Conservation (phyloP, 164 flowering plant genomes). For the Annona cherimola region DNA sequence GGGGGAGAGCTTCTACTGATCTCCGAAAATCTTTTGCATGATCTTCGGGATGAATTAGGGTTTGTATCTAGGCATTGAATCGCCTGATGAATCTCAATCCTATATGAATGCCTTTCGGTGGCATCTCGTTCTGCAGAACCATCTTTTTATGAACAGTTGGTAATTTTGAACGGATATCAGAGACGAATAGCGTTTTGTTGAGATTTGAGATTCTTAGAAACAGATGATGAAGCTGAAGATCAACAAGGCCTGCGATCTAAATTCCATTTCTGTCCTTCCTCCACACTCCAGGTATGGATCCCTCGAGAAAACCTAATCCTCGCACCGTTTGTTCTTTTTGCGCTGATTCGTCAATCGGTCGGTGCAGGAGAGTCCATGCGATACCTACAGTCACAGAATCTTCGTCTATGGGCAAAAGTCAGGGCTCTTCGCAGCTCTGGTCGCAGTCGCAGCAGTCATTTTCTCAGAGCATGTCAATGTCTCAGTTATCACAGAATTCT, state of each 20-base stretch:
- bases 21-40: neutral
- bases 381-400: constrained; percentile 32
- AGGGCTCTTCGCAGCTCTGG: constrained; percentile 50
- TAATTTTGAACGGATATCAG: neutral
- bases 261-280: constrained; percentile 88
- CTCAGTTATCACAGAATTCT: constrained; percentile 84
- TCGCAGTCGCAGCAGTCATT: constrained; percentile 72
- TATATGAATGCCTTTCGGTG: neutral
- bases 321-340: neutral
- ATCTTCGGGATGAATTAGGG: neutral
- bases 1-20: no score
- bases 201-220: neutral
- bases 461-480: constrained; percentile 62
- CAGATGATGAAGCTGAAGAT: constrained; percentile 35
- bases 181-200: neutral
- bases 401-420: constrained; percentile 31
- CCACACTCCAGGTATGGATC: constrained; percentile 56
- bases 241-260: constrained; percentile 88
- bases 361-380: constrained; percentile 41
- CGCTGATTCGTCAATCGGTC: neutral
- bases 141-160: neutral
- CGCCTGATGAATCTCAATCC: neutral
- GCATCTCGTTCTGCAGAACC: no score
- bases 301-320: neutral
- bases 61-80: neutral